Evolutionary conservation across 306 rosid genomes (phyloP).

Genomic region (Dryas octopetala): DNA sequence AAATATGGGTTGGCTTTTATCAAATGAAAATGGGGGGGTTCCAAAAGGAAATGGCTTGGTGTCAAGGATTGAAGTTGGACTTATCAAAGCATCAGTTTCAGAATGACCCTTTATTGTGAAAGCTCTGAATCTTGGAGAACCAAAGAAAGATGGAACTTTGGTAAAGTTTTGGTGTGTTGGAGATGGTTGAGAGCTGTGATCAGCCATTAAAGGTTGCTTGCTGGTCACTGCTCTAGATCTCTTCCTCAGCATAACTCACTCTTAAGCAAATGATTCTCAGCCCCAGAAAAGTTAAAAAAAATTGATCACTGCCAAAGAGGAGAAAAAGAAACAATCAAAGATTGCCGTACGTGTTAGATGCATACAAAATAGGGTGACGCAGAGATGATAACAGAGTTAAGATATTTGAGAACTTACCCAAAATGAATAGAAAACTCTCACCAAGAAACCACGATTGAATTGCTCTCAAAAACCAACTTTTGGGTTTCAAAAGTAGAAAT

Average conservation of each 20-base stretch:
- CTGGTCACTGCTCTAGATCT: constrained; percentile 75
- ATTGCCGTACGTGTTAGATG: not conserved
- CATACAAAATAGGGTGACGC: not conserved
- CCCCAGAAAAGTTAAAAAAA: constrained; percentile 18
- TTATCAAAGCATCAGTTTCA: constrained; percentile 45
- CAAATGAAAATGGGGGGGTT: constrained; percentile 47
- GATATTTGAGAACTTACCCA: constrained; percentile 30
- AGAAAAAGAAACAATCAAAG: constrained; percentile 4
- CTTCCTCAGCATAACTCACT: constrained; percentile 63
- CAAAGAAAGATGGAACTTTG: constrained; percentile 52
- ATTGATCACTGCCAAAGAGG: constrained; percentile 18
- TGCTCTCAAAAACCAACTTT: constrained; percentile 10
- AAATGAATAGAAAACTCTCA: not conserved
- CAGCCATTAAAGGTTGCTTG: constrained; percentile 79
- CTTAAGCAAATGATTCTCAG: not conserved
- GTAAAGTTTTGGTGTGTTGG: constrained; percentile 32
- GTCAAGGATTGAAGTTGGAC: constrained; percentile 84
- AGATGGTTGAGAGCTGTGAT: constrained; percentile 55
- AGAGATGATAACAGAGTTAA: not conserved
- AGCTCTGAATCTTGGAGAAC: constrained; percentile 60
- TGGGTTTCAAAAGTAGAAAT: constrained; percentile 13
- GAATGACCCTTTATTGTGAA: constrained; percentile 45
- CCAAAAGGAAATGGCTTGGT: constrained; percentile 40
- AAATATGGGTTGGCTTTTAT: constrained; percentile 29
- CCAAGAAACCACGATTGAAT: not conserved